Evolutionary conservation across 352 stramenopile genomes (phyloP).

Genomic region (Phytophthora tubulina): DNA sequence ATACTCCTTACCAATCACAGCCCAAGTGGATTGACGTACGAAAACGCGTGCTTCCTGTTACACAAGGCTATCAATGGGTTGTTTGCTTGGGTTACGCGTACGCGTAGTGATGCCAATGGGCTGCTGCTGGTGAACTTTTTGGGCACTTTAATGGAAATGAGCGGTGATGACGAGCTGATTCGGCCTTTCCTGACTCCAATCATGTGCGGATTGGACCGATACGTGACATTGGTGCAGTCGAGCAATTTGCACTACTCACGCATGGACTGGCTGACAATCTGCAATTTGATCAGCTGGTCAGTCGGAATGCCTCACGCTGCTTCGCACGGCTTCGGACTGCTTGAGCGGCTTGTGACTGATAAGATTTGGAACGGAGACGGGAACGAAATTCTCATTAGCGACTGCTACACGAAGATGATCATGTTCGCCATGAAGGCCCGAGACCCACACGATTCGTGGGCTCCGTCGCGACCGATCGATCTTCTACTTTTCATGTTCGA

Average conservation of each 20-base stretch:
- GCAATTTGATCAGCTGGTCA: constrained; percentile 70
- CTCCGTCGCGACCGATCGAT: constrained; percentile 48
- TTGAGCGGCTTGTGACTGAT: constrained; percentile 68
- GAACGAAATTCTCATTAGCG: constrained; percentile 64
- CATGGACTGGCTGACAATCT: constrained; percentile 71
- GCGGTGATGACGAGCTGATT: constrained; percentile 66
- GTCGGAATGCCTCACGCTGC: constrained; percentile 53
- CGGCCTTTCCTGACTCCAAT: constrained; percentile 72
- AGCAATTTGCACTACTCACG: constrained; percentile 50
- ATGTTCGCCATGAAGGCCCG: constrained; percentile 64
- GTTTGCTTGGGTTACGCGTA: constrained; percentile 56
- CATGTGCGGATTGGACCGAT: constrained; percentile 57
- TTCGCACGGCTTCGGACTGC: constrained; percentile 62
- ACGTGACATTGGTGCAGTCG: constrained; percentile 43
- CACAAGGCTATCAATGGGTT: constrained; percentile 72
- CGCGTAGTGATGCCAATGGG: constrained; percentile 46
- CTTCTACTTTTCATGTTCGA: constrained; percentile 68
- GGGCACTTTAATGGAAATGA: constrained; percentile 66
- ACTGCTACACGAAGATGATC: constrained; percentile 73
- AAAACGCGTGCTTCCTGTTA: constrained; percentile 69
- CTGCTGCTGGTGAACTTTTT: constrained; percentile 56
- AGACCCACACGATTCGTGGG: constrained; percentile 44
- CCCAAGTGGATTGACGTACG: constrained; percentile 62
- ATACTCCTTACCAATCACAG: constrained; percentile 50
- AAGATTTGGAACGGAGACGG: constrained; percentile 65